Conservation (phyloP, 106 monocot species). For the Agapanthus africanus region DNA sequence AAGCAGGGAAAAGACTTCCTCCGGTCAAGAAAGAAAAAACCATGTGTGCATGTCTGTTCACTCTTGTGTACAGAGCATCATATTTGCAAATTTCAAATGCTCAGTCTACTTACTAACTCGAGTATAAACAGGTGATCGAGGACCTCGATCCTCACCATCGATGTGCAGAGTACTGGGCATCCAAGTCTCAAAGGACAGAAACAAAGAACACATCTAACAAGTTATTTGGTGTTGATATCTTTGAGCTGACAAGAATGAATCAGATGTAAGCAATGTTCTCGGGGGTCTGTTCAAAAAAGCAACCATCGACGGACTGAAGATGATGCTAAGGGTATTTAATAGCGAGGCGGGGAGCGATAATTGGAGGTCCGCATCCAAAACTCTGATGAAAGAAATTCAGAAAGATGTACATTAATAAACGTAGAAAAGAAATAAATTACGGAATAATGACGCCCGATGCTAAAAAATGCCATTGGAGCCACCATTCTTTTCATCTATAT, state of each 20-base stretch:
- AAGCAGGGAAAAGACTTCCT: too few species aligned
- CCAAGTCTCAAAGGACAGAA: slow-evolving; percentile 12
- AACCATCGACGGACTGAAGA: slow-evolving; percentile 22
- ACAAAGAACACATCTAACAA: slow-evolving; percentile 8
- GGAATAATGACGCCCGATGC: slow-evolving; percentile 10
- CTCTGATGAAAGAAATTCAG: slow-evolving; percentile 17
- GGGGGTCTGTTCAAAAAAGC: slow-evolving; percentile 40
- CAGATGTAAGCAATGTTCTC: slow-evolving; percentile 9
- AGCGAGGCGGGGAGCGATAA: slow-evolving; percentile 1
- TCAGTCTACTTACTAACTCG: background rate
- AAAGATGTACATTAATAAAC: slow-evolving; percentile 16
- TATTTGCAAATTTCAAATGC: background rate
- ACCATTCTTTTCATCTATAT: too few species aligned
- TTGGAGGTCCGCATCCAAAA: slow-evolving; percentile 13
- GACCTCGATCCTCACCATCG: slow-evolving; percentile 50
- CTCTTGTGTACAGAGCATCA: background rate
- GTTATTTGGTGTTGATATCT: slow-evolving; percentile 31
- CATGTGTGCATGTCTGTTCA: too few species aligned
- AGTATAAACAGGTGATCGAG: slow-evolving; percentile 53
- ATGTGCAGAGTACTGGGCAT: slow-evolving; percentile 57
- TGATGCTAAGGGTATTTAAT: slow-evolving; percentile 14
- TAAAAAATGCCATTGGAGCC: too few species aligned
- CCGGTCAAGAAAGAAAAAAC: too few species aligned
- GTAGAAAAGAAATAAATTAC: background rate
- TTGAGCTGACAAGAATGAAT: slow-evolving; percentile 14